Evolutionary conservation across 75 land plant species (phyloP).

Genomic region (Pinus taeda): DNA sequence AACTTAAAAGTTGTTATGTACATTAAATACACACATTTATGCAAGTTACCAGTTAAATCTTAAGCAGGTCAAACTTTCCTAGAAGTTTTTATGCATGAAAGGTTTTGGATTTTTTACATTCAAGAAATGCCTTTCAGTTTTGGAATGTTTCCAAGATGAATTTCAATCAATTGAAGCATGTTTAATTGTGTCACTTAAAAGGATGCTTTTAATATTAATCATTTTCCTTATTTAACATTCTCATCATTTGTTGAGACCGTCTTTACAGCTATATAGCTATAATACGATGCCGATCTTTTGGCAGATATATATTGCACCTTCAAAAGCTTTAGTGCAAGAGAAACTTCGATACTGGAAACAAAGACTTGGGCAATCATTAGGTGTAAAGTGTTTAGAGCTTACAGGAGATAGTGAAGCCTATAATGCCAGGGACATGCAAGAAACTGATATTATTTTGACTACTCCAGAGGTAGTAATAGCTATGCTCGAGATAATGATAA

Average conservation of each 20-base stretch:
- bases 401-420: slow-evolving; percentile 78
- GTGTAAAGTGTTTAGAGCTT: slow-evolving; percentile 82
- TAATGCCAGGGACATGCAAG: slow-evolving; percentile 62
- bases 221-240: neutral
- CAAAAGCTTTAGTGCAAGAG: slow-evolving; percentile 94
- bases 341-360: slow-evolving; percentile 86
- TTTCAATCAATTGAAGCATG: neutral
- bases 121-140: neutral
- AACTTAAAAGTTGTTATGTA: neutral
- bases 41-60: neutral
- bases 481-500: neutral
- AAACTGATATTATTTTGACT: slow-evolving; percentile 85
- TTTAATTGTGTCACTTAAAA: neutral
- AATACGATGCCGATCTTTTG: neutral
- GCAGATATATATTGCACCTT: slow-evolving; percentile 90
- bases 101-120: neutral
- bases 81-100: neutral
- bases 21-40: neutral
- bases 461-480: slow-evolving; percentile 83
- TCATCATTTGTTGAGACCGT: neutral
- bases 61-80: slow-evolving; percentile 1
- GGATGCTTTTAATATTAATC: neutral
- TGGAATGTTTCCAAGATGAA: neutral
- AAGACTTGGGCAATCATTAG: slow-evolving; percentile 63
- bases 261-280: neutral